Conservation (phyloP, 768 basidiomycete genomes). For the Phlebiopsis flavidoalba region DNA sequence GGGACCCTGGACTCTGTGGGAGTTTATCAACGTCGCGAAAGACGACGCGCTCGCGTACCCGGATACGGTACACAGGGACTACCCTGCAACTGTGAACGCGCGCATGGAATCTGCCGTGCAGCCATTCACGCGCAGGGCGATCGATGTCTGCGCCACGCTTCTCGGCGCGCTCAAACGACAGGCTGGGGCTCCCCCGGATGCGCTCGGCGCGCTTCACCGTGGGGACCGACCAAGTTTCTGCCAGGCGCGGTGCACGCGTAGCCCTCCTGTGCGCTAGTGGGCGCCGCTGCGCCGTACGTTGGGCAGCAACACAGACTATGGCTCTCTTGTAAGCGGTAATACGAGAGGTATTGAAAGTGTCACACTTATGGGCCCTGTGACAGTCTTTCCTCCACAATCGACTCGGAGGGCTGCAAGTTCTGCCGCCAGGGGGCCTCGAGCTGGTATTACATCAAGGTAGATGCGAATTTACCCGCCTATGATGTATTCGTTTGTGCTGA, state of each 20-base stretch:
- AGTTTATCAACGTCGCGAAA: constrained; percentile 29
- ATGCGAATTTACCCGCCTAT: neutral
- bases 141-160: constrained; percentile 22
- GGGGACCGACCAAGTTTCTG: constrained; percentile 25
- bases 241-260: constrained; percentile 30
- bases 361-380: too few species aligned
- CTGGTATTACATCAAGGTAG: constrained; percentile 65
- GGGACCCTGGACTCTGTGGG: constrained; percentile 25
- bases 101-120: constrained; percentile 21
- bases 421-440: constrained; percentile 52
- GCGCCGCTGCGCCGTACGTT: constrained; percentile 26
- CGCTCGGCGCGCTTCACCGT: constrained; percentile 21
- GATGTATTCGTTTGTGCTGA: neutral
- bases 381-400: constrained; percentile 65
- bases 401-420: constrained; percentile 64
- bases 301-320: constrained; percentile 35
- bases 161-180: constrained; percentile 23
- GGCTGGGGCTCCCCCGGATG: constrained; percentile 26
- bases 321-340: constrained; percentile 21
- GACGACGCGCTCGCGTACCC: constrained; percentile 32
- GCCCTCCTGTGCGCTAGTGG: constrained; percentile 19
- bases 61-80: constrained; percentile 21
- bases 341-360: too few species aligned
- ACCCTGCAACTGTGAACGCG: constrained; percentile 25
- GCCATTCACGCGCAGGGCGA: constrained; percentile 22